Evolutionary conservation across 371 early-diverging fungal species (phyloP).

Genomic region (Umbelopsis sp.): DNA sequence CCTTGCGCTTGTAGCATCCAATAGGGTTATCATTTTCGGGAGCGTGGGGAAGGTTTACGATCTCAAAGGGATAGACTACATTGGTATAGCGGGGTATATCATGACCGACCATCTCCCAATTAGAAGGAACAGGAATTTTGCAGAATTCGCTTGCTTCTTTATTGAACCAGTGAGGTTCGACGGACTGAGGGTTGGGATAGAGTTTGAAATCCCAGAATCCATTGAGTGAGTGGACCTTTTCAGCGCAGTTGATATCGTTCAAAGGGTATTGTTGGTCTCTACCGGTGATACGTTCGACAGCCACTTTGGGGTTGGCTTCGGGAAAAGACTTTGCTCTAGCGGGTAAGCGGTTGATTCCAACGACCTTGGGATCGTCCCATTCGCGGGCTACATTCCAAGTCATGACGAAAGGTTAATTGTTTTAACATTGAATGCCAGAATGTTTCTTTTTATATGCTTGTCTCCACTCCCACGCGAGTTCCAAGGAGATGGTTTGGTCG

Average conservation of each 20-base stretch:
- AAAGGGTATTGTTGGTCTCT: slow-evolving; percentile 8
- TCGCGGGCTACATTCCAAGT: background rate
- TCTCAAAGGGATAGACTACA: slow-evolving; percentile 8
- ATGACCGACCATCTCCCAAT: slow-evolving; percentile 20
- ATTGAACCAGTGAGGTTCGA: slow-evolving; percentile 2
- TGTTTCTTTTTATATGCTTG: background rate
- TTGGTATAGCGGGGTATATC: slow-evolving; percentile 20
- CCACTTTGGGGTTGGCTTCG: background rate
- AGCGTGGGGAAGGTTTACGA: slow-evolving; percentile 2
- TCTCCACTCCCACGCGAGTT: slow-evolving; percentile 1
- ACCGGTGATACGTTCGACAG: slow-evolving; percentile 8
- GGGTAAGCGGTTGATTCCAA: slow-evolving; percentile 14
- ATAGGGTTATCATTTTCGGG: slow-evolving; percentile 15
- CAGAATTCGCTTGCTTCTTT: slow-evolving; percentile 10
- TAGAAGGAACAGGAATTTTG: slow-evolving; percentile 13
- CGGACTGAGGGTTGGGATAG: slow-evolving; percentile 13
- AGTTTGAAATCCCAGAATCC: slow-evolving; percentile 19
- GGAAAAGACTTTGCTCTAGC: slow-evolving; percentile 18
- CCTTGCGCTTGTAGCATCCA: slow-evolving; percentile 19
- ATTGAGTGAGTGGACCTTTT: slow-evolving; percentile 18
- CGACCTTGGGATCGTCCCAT: slow-evolving; percentile 20
- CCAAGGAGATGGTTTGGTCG: too few species aligned
- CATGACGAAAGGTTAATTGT: background rate
- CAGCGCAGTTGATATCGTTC: background rate
- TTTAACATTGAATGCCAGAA: background rate